Base-by-base conservation (phyloP, 352 stramenopile species). In the Lagenidium giganteum region DNA sequence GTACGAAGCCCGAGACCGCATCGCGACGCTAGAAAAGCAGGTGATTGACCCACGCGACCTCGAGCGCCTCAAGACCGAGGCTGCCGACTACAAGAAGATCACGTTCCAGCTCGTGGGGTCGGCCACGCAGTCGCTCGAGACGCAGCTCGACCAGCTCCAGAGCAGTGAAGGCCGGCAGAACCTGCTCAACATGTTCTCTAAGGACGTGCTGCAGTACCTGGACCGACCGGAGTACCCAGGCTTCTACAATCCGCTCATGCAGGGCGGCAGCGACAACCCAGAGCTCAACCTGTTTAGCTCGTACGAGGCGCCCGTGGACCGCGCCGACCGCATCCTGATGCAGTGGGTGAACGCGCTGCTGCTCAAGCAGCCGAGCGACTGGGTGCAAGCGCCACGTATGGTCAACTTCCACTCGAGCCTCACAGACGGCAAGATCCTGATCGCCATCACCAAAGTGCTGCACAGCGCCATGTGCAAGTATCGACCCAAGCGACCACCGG, bases 271-370 rank as follows among this genome's bases (percentile, higher is more conserved):
- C 20, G 30, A 33, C 38, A 23, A 56, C 12, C 27, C 9, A 9
- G 26, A 46, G 25, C 54, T 42, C 30, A 54, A 42, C 22, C 61
- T 67, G 23, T 56, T 64, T 23, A 24, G 57, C 22, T 48, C 58
- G 0, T 78, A 71, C 32, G 70, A 85, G 4, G 68, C 75, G 20
- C 57, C 77, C 2, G 52, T 71, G 12, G 75, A 87, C 47, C 74
- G 78, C 13, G 75, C 78, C 0, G 78, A 90, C 39, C 67, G 61
- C 24, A 84, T 90, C 47, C 30, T 90, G 8, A 77, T 78, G 24
- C 75, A 90, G 48, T 90, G 78, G 78, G 75, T 72, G 31, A 90
- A 90, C 45, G 60, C 53, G 20, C 42, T 90, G 12, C 30, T 87
- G 20, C 63, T 67, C 12, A 51, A 52, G 43, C 63, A 78, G 34